Evolutionary conservation across 148 eudicot genomes (phyloP).

Genomic region (Cornus suecica): DNA sequence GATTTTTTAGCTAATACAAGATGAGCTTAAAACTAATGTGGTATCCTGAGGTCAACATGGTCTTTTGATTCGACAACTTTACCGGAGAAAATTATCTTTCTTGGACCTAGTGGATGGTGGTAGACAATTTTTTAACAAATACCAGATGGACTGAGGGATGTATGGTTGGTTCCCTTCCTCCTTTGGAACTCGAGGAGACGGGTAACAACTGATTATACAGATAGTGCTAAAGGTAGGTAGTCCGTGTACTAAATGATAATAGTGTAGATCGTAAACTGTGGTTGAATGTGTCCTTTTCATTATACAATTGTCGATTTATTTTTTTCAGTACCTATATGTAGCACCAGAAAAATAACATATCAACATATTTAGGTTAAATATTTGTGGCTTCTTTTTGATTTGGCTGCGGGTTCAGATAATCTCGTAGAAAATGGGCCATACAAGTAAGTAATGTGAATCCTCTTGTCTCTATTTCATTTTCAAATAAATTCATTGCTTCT

Average conservation of each 20-base stretch:
- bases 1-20: not conserved
- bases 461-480: not conserved
- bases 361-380: conserved; percentile 71
- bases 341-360: not conserved
- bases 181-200: not conserved
- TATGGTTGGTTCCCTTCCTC: not conserved
- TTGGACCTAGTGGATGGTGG: not conserved
- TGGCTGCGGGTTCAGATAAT: conserved; percentile 97
- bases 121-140: not conserved
- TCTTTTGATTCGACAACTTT: not conserved
- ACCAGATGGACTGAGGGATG: not conserved
- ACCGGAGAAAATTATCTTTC: not conserved
- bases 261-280: not conserved
- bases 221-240: no score
- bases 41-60: not conserved
- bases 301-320: not conserved
- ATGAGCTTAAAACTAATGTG: not conserved
- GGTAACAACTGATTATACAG: not conserved
- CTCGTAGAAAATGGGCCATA: conserved; percentile 97
- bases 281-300: not conserved
- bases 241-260: no score
- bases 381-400: conserved; percentile 95
- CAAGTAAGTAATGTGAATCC: conserved; percentile 50
- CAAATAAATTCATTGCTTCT: not conserved
- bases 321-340: not conserved